Percentiles rank a stretch among this genome's conserved stretches.
These are phyloP conservation scores for Pyronema omphalodes DNA, from an alignment of 495 filamentous ascomycete species.

Conservation along the genomic window DNA sequence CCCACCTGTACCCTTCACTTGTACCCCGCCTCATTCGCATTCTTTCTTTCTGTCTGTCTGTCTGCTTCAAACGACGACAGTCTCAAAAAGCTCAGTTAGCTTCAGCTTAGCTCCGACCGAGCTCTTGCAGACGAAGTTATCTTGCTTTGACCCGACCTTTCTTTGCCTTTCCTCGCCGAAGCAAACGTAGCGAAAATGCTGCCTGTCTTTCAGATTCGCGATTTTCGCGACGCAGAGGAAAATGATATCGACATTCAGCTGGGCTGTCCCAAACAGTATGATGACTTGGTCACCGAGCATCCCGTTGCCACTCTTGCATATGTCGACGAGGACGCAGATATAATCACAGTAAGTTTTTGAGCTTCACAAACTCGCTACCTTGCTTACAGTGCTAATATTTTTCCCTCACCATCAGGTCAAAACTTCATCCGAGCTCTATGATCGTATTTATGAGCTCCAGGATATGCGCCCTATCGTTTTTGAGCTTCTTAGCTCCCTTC, in stretches of 20 bases:
- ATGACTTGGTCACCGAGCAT: conserved; percentile 30
- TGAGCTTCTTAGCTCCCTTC: conserved; percentile 13
- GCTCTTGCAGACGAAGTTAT: too few relatives aligned
- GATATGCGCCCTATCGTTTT: conserved; percentile 20
- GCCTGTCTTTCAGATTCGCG: conserved; percentile 26
- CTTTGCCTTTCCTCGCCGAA: too few relatives aligned
- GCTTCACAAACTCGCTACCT: not conserved
- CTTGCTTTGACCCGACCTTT: too few relatives aligned
- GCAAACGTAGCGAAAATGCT: conserved; percentile 12
- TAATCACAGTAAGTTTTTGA: conserved; percentile 32
- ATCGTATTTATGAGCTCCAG: conserved; percentile 18
- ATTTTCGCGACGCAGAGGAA: conserved; percentile 15
- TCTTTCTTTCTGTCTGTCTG: too few relatives aligned
- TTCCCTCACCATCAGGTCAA: conserved; percentile 12
- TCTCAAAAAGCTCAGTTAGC: too few relatives aligned
- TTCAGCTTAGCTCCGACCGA: too few relatives aligned
- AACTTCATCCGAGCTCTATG: conserved; percentile 17
- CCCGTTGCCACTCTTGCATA: conserved; percentile 36
- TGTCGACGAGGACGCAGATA: conserved; percentile 35
- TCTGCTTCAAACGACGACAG: too few relatives aligned
- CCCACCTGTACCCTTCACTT: too few relatives aligned
- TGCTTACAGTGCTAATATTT: conserved; percentile 4
- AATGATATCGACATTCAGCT: conserved; percentile 16
- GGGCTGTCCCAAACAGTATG: conserved; percentile 27
- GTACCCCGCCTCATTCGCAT: too few relatives aligned